These are phyloP conservation scores for Yarrowia divulgata DNA, from an alignment of 805 yeast species.

Conservation along the genomic window DNA sequence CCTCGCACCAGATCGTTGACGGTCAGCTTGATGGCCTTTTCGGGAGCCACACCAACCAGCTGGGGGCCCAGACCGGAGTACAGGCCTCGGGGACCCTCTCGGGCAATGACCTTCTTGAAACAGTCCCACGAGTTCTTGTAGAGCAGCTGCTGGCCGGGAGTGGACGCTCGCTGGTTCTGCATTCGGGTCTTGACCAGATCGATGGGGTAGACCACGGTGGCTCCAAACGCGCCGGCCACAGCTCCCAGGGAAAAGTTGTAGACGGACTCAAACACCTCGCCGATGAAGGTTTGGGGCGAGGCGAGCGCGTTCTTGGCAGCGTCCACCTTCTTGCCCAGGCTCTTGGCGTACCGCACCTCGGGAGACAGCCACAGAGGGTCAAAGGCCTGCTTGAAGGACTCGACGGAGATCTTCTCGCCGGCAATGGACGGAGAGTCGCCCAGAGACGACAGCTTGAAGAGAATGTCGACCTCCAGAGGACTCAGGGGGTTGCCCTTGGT, in stretches of 20 bases:
- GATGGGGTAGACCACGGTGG: constrained; percentile 96
- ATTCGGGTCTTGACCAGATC: constrained; percentile 95
- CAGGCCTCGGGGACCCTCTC: constrained; percentile 84
- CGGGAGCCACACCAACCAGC: constrained; percentile 96
- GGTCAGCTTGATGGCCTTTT: constrained; percentile 94
- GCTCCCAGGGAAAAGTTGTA: constrained; percentile 92
- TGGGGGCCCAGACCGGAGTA: constrained; percentile 95
- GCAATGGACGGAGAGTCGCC: constrained; percentile 44
- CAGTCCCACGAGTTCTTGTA: constrained; percentile 88
- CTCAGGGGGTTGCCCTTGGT: constrained; percentile 54
- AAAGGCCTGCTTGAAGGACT: constrained; percentile 53
- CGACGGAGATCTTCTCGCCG: constrained; percentile 49
- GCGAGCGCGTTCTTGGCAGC: constrained; percentile 54
- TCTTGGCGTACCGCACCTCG: constrained; percentile 47
- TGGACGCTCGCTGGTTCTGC: constrained; percentile 87
- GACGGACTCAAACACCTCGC: constrained; percentile 76
- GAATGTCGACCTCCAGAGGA: constrained; percentile 55
- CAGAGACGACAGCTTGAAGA: constrained; percentile 53
- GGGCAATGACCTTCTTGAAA: constrained; percentile 72
- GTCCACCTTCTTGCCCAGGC: constrained; percentile 49
- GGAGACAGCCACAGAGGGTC: constrained; percentile 56
- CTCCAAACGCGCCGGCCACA: constrained; percentile 96
- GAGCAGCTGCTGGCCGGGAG: constrained; percentile 55
- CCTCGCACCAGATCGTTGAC: constrained; percentile 89
- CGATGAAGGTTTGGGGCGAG: constrained; percentile 57